Percentiles rank a stretch among this genome's conserved stretches.
Conservation (phyloP, 2,329 filamentous ascomycete genomes). For the Myriosclerotinia scirpicola region DNA sequence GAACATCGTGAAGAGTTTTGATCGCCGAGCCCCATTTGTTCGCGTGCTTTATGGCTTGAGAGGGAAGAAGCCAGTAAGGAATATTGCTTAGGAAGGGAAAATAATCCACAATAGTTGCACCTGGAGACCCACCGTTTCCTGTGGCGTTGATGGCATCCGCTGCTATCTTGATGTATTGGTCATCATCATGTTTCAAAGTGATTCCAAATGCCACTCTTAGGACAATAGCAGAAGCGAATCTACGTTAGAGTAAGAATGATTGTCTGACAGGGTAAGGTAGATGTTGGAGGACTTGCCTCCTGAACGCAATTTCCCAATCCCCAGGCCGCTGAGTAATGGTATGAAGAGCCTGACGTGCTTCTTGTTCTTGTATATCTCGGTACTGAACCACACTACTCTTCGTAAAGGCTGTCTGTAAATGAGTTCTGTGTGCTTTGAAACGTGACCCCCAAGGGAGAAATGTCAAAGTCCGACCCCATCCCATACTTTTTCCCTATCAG, state of each 20-base stretch:
- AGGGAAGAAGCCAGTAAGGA: slow-evolving; percentile 43
- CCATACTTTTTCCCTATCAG: slow-evolving; percentile 30
- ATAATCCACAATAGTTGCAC: slow-evolving; percentile 48
- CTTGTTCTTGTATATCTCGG: slow-evolving; percentile 39
- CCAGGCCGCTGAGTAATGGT: slow-evolving; percentile 1
- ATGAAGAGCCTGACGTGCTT: slow-evolving; percentile 33
- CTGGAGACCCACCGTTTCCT: slow-evolving; percentile 38
- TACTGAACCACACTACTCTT: slow-evolving; percentile 43
- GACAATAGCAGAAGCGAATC: slow-evolving; percentile 46
- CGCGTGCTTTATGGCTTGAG: slow-evolving; percentile 36
- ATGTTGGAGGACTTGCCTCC: neutral
- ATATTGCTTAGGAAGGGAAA: slow-evolving; percentile 44
- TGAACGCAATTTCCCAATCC: slow-evolving; percentile 18
- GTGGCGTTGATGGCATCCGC: slow-evolving; percentile 36
- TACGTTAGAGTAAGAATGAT: slow-evolving; percentile 30
- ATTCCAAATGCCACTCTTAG: slow-evolving; percentile 49
- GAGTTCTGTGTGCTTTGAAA: slow-evolving; percentile 47
- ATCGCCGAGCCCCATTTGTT: slow-evolving; percentile 40
- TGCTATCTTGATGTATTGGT: slow-evolving; percentile 47
- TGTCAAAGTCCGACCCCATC: slow-evolving; percentile 49
- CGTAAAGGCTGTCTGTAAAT: slow-evolving; percentile 48
- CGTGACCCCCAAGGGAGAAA: slow-evolving; percentile 47
- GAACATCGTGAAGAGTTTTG: slow-evolving; percentile 46
- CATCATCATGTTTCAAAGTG: slow-evolving; percentile 41
- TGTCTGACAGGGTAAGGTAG: neutral